Conservation (phyloP, 2,329 filamentous ascomycete genomes). For the Chaetomium sp. region DNA sequence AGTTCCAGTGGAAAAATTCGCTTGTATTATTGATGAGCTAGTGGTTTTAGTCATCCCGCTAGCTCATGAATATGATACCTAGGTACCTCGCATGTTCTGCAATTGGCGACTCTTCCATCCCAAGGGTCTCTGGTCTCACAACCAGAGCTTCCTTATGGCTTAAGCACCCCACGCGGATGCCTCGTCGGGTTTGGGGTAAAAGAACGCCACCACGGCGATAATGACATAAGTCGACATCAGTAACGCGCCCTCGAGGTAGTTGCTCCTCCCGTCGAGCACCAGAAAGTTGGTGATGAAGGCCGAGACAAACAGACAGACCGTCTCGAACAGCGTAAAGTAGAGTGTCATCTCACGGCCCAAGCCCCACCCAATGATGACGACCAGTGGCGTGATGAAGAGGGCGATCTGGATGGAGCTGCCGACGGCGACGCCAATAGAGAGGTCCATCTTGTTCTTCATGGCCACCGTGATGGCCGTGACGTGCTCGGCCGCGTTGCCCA, state of each 20-base stretch:
- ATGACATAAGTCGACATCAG: constrained; percentile 69
- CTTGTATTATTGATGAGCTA: background rate
- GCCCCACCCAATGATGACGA: constrained; percentile 72
- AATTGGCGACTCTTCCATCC: background rate
- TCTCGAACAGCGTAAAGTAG: constrained; percentile 88
- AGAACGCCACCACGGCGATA: constrained; percentile 67
- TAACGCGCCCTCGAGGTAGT: constrained; percentile 79
- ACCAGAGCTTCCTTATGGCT: background rate
- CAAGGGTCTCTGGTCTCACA: background rate
- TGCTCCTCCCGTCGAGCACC: constrained; percentile 81
- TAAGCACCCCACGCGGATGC: constrained; percentile 24
- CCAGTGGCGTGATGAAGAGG: constrained; percentile 68
- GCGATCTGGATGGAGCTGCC: constrained; percentile 74
- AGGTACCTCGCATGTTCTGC: background rate
- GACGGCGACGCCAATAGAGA: constrained; percentile 71
- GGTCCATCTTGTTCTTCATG: constrained; percentile 75
- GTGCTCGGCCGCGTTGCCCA: constrained; percentile 74
- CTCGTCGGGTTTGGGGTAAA: constrained; percentile 54
- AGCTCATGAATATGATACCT: background rate
- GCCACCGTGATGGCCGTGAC: constrained; percentile 71
- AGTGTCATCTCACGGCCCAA: constrained; percentile 71
- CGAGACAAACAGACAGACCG: constrained; percentile 80
- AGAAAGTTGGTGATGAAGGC: constrained; percentile 87
- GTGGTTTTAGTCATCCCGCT: background rate
- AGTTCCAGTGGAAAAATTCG: background rate